Conservation (phyloP, 305 asterid genomes). For the Caryopteris hybrid region DNA sequence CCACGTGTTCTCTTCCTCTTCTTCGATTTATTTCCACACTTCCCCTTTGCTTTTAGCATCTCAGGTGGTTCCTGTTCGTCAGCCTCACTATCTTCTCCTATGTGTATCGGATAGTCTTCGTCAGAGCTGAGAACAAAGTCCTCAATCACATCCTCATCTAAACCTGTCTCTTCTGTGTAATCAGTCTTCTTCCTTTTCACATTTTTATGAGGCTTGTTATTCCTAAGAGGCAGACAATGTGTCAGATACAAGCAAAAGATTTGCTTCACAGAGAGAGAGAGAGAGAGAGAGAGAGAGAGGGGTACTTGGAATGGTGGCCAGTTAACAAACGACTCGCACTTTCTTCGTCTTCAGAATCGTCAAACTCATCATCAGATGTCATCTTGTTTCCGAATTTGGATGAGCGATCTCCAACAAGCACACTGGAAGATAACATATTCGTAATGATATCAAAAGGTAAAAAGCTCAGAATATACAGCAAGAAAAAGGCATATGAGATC, state of each 20-base stretch:
- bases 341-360: conserved; percentile 43
- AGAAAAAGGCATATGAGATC: background rate
- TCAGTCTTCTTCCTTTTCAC: conserved; percentile 32
- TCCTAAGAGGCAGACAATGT: conserved; percentile 3
- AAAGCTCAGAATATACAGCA: background rate
- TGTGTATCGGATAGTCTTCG: conserved; percentile 37
- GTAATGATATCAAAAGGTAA: background rate
- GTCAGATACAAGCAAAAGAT: conserved; percentile 2
- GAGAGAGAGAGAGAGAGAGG: conserved; percentile 26
- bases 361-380: conserved; percentile 43
- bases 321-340: conserved; percentile 41
- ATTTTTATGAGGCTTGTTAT: conserved; percentile 23
- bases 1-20: conserved; percentile 35
- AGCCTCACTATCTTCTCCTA: conserved; percentile 32
- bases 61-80: conserved; percentile 27
- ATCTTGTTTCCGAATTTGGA: conserved; percentile 43
- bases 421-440: conserved; percentile 32
- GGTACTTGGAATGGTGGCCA: conserved; percentile 47
- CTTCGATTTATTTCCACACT: conserved; percentile 35
- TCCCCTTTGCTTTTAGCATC: conserved; percentile 32
- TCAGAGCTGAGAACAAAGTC: conserved; percentile 80
- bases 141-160: conserved; percentile 70
- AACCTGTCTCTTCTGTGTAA: conserved; percentile 29
- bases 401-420: conserved; percentile 61
- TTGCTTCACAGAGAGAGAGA: background rate